These are phyloP conservation scores for Mucor mucedo DNA, from an alignment of 371 early-diverging fungal species.

Conservation along the genomic window DNA sequence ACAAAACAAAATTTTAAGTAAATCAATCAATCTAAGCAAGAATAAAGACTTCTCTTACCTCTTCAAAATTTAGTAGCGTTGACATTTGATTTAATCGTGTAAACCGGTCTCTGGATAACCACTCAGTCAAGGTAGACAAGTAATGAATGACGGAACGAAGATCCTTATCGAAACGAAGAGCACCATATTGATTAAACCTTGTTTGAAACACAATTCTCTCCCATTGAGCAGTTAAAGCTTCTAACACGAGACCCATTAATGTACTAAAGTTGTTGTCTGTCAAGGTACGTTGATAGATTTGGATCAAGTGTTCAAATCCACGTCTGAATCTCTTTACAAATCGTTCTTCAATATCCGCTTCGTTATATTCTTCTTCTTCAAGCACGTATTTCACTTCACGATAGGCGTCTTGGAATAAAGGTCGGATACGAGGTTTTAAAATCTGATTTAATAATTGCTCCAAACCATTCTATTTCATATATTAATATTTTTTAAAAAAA, in stretches of 20 bases:
- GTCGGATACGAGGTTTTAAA: conserved; percentile 80
- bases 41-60: conserved; percentile 31
- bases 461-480: conserved; percentile 62
- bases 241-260: conserved; percentile 64
- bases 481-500: neutral
- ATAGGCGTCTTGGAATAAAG: conserved; percentile 80
- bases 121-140: conserved; percentile 67
- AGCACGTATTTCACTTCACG: conserved; percentile 87
- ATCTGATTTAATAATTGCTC: conserved; percentile 81
- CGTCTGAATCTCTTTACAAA: conserved; percentile 80
- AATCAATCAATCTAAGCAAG: too few species aligned
- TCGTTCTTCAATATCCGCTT: conserved; percentile 75
- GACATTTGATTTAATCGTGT: conserved; percentile 83
- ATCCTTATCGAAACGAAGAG: conserved; percentile 89
- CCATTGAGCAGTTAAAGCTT: conserved; percentile 78
- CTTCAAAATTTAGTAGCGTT: conserved; percentile 80
- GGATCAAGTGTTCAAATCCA: conserved; percentile 66
- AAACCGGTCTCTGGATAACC: conserved; percentile 75
- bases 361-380: conserved; percentile 89
- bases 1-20: neutral
- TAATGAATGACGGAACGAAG: conserved; percentile 75
- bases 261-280: conserved; percentile 74
- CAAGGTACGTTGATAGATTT: conserved; percentile 47
- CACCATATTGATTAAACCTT: conserved; percentile 88
- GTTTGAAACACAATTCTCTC: conserved; percentile 83